These are phyloP conservation scores for Hansfordia pulvinata DNA, from an alignment of 2,329 filamentous ascomycete species.

Conservation along the genomic window DNA sequence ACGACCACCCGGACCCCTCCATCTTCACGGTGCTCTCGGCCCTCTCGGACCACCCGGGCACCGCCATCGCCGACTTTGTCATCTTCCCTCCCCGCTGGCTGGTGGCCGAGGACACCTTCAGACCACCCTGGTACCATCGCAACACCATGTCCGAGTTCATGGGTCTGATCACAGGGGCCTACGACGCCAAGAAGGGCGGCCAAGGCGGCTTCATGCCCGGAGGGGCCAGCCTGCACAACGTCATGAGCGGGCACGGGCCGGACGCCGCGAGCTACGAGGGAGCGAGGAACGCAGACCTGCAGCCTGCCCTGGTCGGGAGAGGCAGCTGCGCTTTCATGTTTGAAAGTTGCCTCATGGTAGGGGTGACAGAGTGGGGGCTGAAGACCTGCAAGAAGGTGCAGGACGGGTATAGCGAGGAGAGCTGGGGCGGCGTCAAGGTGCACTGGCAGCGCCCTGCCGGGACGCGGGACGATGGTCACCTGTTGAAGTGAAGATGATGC, in stretches of 20 bases:
- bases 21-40: conserved; percentile 53
- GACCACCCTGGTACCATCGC: conserved; percentile 48
- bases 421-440: conserved; percentile 57
- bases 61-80: conserved; percentile 47
- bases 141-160: conserved; percentile 42
- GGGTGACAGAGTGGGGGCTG: conserved; percentile 58
- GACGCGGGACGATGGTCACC: conserved; percentile 9
- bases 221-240: conserved; percentile 40
- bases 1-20: conserved; percentile 54
- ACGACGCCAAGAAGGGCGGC: conserved; percentile 37
- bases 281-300: conserved; percentile 48
- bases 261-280: conserved; percentile 35
- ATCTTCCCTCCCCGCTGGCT: conserved; percentile 51
- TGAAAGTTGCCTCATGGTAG: conserved; percentile 55
- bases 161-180: conserved; percentile 32
- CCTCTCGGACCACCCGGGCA: conserved; percentile 31
- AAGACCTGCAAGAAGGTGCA: conserved; percentile 44
- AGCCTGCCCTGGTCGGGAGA: conserved; percentile 41
- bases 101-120: conserved; percentile 45
- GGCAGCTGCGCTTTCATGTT: conserved; percentile 58
- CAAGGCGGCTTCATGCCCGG: conserved; percentile 30
- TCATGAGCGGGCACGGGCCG: conserved; percentile 45
- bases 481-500: conserved; percentile 13
- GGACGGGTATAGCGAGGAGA: conserved; percentile 65
- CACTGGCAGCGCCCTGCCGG: conserved; percentile 39